Conservation (phyloP, 768 basidiomycete genomes). For the Lepiota subincarnata region DNA sequence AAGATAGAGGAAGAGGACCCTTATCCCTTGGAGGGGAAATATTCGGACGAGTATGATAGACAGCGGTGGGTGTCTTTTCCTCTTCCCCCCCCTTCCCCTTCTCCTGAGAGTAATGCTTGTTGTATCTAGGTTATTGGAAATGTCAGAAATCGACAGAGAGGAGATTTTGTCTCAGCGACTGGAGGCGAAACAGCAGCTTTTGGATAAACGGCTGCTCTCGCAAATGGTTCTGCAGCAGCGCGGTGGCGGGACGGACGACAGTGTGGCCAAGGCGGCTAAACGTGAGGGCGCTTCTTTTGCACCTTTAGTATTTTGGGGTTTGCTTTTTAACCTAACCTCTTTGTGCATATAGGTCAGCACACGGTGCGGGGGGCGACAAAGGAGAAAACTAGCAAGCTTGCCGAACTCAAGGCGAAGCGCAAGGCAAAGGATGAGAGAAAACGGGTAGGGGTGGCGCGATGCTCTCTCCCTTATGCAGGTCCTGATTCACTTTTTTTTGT, state of each 20-base stretch:
- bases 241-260: constrained; percentile 46
- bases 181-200: constrained; percentile 74
- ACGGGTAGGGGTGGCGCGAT: constrained; percentile 51
- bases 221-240: constrained; percentile 70
- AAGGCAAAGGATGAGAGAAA: constrained; percentile 89
- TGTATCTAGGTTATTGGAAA: constrained; percentile 56
- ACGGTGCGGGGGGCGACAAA: constrained; percentile 69
- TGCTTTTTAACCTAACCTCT: constrained; percentile 6
- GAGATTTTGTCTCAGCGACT: constrained; percentile 74
- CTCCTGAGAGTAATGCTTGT: not conserved
- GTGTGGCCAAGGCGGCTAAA: constrained; percentile 71
- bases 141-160: constrained; percentile 90
- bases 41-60: constrained; percentile 79
- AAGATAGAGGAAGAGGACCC: constrained; percentile 63
- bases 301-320: not conserved
- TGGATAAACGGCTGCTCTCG: constrained; percentile 67
- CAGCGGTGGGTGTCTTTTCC: constrained; percentile 56
- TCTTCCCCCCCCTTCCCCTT: not conserved
- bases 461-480: not conserved
- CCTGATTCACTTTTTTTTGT: constrained; percentile 27
- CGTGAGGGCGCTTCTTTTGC: constrained; percentile 45
- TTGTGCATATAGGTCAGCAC: constrained; percentile 61
- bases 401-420: constrained; percentile 81
- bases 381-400: constrained; percentile 74
- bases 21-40: constrained; percentile 92